Evolutionary conservation across 768 basidiomycete genomes (phyloP).

Genomic region (Termitomyces sp.): DNA sequence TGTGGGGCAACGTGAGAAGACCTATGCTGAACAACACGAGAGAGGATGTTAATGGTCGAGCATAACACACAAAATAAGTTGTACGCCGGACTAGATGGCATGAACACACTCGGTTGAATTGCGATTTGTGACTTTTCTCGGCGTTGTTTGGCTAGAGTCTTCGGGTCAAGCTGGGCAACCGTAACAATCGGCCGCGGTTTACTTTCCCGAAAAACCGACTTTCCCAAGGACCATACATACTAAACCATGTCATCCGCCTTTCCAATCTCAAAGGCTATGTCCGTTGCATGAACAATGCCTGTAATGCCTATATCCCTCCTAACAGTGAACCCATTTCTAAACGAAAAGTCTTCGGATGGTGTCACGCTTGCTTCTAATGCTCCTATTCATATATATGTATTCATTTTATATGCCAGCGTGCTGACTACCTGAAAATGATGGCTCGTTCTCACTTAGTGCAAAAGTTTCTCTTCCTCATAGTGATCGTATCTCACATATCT

Average conservation of each 20-base stretch:
- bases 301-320: too few species aligned
- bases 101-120: constrained; percentile 18
- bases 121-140: background rate
- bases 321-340: too few species aligned
- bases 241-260: too few species aligned
- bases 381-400: too few species aligned
- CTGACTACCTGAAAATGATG: background rate
- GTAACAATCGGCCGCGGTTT: too few species aligned
- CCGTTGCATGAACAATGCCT: too few species aligned
- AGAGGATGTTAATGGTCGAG: constrained; percentile 53
- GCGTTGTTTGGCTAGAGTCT: constrained; percentile 5
- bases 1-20: constrained; percentile 32
- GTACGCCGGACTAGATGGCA: constrained; percentile 67
- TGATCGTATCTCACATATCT: background rate
- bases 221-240: too few species aligned
- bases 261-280: too few species aligned
- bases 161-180: background rate
- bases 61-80: constrained; percentile 69
- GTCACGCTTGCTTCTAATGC: too few species aligned
- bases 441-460: background rate
- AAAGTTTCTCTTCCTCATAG: background rate
- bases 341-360: too few species aligned
- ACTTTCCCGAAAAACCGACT: too few species aligned
- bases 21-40: constrained; percentile 57
- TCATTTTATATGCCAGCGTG: background rate